Base-by-base conservation (phyloP, 148 eudicot genomes). In the Camellia lanceoleosa region DNA sequence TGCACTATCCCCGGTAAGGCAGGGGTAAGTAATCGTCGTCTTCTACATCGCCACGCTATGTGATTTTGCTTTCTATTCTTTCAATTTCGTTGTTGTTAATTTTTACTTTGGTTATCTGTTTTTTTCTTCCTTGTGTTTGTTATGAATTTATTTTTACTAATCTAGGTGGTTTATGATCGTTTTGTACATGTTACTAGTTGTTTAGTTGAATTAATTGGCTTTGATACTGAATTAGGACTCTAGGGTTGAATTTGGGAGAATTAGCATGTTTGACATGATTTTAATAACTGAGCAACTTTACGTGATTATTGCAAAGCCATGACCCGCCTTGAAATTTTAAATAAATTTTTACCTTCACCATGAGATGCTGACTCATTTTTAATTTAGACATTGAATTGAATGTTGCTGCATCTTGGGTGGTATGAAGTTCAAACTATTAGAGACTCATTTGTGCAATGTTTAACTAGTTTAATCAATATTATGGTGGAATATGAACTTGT, bases 1-100 rank as follows among this genome's bases (percentile, higher is more conserved):
- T 94, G 98, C 78, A 81, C 84, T 67, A 92, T 94, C 71, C 98
- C 98, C 78, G 98, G 98, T 23, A 92, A 92, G 82, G 19, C 88
- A 5, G 93, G 91, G 81, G 98, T 94, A 84, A 77, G 86, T 80
- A 5, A 14, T 18, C 41, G 12, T 71, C 13, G 7, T 46, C 54
- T 63, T 30, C 56, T 64, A 11, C 58, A 14, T 51, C 10, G 74
- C 15, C 56, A 42, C 38, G 74, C 12, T 71, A 7, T 47, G 55
- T 49, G 15, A 49, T 71, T 71, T 20, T 7, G 7, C 55, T 9
- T 46, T 70, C 0, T 14, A 43, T 69, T 69, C 1, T 47, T n/a
- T 44, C 54, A 7, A 13, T 10, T 43, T 69, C 20, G n/a, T 69
- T 67, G 47, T 66, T 66, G 69, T 10, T 66, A 38, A 30, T 4